A percentile compares a stretch with the other conserved stretches of the same genome.
Conservation (phyloP, 2,329 filamentous ascomycete genomes). For the Calonectria montana region DNA sequence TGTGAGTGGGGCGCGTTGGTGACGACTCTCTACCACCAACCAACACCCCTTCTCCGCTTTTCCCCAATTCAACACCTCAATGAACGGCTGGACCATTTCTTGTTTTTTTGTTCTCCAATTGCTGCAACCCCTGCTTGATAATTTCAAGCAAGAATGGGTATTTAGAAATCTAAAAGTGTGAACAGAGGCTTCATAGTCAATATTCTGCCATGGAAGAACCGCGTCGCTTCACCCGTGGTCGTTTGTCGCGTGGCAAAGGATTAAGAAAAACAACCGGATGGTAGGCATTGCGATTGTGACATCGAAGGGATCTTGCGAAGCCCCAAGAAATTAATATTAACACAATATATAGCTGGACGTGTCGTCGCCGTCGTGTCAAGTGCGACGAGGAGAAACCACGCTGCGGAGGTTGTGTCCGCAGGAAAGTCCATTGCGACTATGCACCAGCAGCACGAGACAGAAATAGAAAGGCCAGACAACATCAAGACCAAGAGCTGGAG, state of each 20-base stretch:
- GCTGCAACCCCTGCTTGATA: too few species aligned
- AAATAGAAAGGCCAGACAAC: neutral
- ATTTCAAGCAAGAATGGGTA: too few species aligned
- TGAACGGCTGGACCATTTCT: too few species aligned
- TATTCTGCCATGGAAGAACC: neutral
- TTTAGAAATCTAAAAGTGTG: too few species aligned
- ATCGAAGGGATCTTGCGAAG: neutral
- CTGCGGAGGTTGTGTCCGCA: constrained; percentile 27
- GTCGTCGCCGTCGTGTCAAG: constrained; percentile 23
- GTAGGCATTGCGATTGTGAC: neutral
- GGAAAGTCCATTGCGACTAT: neutral
- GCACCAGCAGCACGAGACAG: neutral
- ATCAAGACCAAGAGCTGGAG: neutral
- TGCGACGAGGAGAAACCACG: constrained; percentile 22
- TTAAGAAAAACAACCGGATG: constrained; percentile 26
- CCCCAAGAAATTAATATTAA: neutral
- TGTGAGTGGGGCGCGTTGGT: too few species aligned
- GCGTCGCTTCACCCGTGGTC: constrained; percentile 17
- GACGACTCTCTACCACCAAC: too few species aligned
- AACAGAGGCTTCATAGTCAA: neutral
- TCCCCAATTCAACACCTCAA: too few species aligned
- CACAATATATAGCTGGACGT: constrained; percentile 5
- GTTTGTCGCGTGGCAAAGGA: constrained; percentile 25
- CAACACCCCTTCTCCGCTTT: too few species aligned
- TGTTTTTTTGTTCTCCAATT: too few species aligned